A percentile compares a stretch with the other conserved stretches of the same genome.
phyloP scores from a whole-genome alignment of 129 eudicot species.

The Artemisia argyi region DNA sequence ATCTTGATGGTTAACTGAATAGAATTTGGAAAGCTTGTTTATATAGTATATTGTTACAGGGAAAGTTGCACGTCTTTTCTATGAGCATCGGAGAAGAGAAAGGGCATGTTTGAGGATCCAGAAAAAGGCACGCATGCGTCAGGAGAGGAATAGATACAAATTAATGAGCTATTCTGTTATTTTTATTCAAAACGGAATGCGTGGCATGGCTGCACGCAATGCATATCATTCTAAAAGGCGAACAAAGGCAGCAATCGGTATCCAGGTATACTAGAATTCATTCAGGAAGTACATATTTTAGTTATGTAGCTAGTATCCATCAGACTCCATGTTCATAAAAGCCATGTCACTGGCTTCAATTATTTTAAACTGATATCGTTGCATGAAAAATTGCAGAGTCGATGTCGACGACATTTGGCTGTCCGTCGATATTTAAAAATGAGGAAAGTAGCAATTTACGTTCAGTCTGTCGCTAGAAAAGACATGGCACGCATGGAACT shows the following conservation, averaged over 20 bases:
- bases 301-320: neutral
- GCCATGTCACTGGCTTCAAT: neutral
- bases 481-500: slow-evolving; percentile 61
- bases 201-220: slow-evolving; percentile 74
- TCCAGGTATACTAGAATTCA: slow-evolving; percentile 55
- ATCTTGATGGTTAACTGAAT: neutral
- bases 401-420: slow-evolving; percentile 43
- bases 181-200: slow-evolving; percentile 62
- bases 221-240: slow-evolving; percentile 40
- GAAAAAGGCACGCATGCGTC: slow-evolving; percentile 50
- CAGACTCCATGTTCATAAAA: too few relatives aligned
- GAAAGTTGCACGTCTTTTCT: slow-evolving; percentile 50
- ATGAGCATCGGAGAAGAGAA: slow-evolving; percentile 47
- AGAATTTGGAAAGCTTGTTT: neutral
- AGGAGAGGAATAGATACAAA: slow-evolving; percentile 42
- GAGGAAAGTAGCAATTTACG: slow-evolving; percentile 54
- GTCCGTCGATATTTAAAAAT: slow-evolving; percentile 35
- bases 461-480: slow-evolving; percentile 65
- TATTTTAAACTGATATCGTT: slow-evolving; percentile 2
- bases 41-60: slow-evolving; percentile 39
- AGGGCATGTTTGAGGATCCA: slow-evolving; percentile 66
- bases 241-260: slow-evolving; percentile 54
- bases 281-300: neutral
- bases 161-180: slow-evolving; percentile 43
- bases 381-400: slow-evolving; percentile 44